A percentile compares a stretch with the other conserved stretches of the same genome.
Evolutionary conservation across 73 alveolate species (phyloP).

Genomic region (Tetrahymena borealis): DNA sequence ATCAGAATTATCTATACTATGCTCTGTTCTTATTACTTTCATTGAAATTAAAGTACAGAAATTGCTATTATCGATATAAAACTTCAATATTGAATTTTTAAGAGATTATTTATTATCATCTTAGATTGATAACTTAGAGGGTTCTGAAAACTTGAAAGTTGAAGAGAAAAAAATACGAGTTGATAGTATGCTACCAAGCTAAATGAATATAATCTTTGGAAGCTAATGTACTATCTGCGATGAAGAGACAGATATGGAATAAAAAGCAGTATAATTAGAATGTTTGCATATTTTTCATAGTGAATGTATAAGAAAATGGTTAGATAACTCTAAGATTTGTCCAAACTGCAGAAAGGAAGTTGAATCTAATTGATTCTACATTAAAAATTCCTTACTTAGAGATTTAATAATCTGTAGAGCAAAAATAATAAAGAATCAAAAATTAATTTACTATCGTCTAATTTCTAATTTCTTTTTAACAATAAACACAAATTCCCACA

Average conservation of each 20-base stretch:
- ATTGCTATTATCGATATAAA: too few species aligned
- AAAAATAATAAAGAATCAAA: too few species aligned
- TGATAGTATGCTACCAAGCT: neutral
- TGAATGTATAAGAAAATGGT: slow-evolving; percentile 52
- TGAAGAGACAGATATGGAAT: neutral
- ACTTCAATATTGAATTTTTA: too few species aligned
- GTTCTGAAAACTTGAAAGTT: neutral
- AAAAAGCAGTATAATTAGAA: neutral
- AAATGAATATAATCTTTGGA: neutral
- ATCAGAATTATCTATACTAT: too few species aligned
- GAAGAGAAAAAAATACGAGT: neutral
- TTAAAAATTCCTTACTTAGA: too few species aligned
- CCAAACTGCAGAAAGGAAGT: slow-evolving; percentile 52
- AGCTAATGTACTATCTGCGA: neutral
- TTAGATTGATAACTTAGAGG: neutral
- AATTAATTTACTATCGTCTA: too few species aligned
- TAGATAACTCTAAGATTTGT: slow-evolving; percentile 13
- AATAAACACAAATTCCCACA: too few species aligned
- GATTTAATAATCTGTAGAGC: too few species aligned
- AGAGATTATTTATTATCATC: neutral
- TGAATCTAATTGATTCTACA: neutral
- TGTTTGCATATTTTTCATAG: slow-evolving; percentile 58
- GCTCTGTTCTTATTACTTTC: too few species aligned
- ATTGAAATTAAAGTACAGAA: too few species aligned
- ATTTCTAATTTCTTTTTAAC: too few species aligned